These are phyloP conservation scores for Ganoderma meredithae DNA, from an alignment of 1,284 basidiomycete genomes.

Conservation along the genomic window DNA sequence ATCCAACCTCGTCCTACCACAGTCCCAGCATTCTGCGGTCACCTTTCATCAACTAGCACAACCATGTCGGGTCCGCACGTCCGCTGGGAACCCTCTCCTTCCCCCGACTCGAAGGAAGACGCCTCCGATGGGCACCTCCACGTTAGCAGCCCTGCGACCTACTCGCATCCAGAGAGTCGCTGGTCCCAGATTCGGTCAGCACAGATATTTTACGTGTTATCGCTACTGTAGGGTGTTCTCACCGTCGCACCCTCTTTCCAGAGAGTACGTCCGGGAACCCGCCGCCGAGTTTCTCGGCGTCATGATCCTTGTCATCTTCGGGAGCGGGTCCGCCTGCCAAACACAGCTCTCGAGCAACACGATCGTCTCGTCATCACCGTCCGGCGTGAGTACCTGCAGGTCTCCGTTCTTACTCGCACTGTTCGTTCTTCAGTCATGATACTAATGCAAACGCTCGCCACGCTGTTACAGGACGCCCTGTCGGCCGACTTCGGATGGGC, in stretches of 20 bases:
- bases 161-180: background rate
- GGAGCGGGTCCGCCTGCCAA: conserved; percentile 70
- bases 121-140: background rate
- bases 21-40: too few relatives aligned
- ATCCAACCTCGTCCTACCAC: too few relatives aligned
- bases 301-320: conserved; percentile 72
- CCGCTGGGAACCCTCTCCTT: too few relatives aligned
- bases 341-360: conserved; percentile 62
- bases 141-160: too few relatives aligned
- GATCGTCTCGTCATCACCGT: conserved; percentile 56
- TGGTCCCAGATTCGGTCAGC: background rate
- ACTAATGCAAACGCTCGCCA: background rate
- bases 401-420: too few relatives aligned
- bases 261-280: conserved; percentile 64
- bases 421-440: too few relatives aligned
- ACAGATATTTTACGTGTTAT: background rate
- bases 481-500: conserved; percentile 75
- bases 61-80: too few relatives aligned
- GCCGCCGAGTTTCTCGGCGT: conserved; percentile 75
- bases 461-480: conserved; percentile 55
- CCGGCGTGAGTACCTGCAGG: conserved; percentile 59
- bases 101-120: background rate
- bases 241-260: conserved; percentile 29
- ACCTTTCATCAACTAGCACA: too few relatives aligned
- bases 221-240: background rate